These are phyloP conservation scores for Tetracladium setigerum DNA, from an alignment of 495 filamentous ascomycete genomes.

Conservation along the genomic window DNA sequence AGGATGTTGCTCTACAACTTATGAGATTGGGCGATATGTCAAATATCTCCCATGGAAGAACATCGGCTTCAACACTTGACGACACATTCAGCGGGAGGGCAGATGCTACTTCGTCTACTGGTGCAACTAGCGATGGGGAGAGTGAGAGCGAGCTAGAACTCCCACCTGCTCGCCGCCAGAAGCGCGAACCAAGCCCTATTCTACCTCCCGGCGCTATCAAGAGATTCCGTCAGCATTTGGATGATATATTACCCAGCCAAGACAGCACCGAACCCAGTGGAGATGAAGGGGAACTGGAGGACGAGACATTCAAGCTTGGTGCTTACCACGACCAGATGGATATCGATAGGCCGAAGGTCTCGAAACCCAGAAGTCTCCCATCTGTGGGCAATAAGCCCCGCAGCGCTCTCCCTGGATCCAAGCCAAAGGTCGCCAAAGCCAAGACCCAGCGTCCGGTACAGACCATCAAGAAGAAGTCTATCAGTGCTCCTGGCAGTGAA, in stretches of 20 bases:
- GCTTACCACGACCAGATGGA: conserved; percentile 20
- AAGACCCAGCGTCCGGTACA: conserved; percentile 33
- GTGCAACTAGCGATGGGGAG: conserved; percentile 70
- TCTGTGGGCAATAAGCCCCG: conserved; percentile 17
- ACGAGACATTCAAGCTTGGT: conserved; percentile 18
- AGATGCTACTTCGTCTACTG: conserved; percentile 77
- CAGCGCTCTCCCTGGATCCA: conserved; percentile 23
- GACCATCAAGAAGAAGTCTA: conserved; percentile 51
- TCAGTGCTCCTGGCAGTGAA: conserved; percentile 28
- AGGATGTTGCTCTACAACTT: conserved; percentile 92
- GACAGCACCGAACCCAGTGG: conserved; percentile 70
- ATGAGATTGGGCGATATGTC: conserved; percentile 92
- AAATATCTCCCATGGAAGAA: conserved; percentile 80
- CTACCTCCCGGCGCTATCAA: conserved; percentile 41
- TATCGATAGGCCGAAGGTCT: conserved; percentile 29
- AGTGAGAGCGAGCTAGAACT: conserved; percentile 69
- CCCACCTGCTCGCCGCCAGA: conserved; percentile 52
- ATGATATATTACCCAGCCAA: conserved; percentile 56
- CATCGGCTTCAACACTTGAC: conserved; percentile 87
- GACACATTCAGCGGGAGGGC: conserved; percentile 86
- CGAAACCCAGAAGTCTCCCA: conserved; percentile 16
- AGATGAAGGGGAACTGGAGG: conserved; percentile 56
- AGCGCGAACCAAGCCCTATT: conserved; percentile 50
- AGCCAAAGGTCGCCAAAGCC: conserved; percentile 35
- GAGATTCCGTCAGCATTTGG: conserved; percentile 46